phyloP scores from a whole-genome alignment of 495 filamentous ascomycete species.

The Aspergillus cristatus region DNA sequence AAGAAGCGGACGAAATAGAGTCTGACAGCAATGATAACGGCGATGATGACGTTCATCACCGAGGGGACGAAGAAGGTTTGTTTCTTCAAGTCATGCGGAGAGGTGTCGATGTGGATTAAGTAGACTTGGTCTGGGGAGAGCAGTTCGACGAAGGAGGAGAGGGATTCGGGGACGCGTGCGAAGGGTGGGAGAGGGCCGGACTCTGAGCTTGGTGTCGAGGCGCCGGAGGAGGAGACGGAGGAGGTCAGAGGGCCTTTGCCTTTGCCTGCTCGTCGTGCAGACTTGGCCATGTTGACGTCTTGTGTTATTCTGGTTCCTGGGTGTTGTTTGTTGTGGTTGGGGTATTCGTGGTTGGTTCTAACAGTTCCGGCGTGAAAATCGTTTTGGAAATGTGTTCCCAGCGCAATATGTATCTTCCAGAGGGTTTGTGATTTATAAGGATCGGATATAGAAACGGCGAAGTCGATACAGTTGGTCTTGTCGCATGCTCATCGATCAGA shows the following conservation, averaged over 20 bases:
- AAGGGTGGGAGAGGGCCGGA: constrained; percentile 52
- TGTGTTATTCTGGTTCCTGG: constrained; percentile 1
- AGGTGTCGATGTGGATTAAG: constrained; percentile 67
- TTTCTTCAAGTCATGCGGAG: constrained; percentile 54
- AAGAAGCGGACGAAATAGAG: constrained; percentile 50
- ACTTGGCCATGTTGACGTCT: constrained; percentile 34
- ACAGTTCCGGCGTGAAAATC: neutral
- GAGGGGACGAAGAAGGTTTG: constrained; percentile 68
- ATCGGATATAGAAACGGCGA: constrained; percentile 9
- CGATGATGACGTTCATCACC: constrained; percentile 56
- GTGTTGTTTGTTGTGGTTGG: neutral
- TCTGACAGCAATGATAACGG: constrained; percentile 49
- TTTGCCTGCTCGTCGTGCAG: constrained; percentile 24
- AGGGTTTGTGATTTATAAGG: constrained; percentile 1
- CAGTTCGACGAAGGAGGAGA: constrained; percentile 51
- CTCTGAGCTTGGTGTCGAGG: constrained; percentile 29
- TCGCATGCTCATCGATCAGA: constrained; percentile 22
- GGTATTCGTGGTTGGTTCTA: neutral
- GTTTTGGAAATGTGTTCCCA: neutral
- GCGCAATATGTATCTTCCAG: neutral
- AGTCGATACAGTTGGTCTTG: constrained; percentile 17
- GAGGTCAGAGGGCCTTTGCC: constrained; percentile 18
- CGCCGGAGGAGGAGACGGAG: constrained; percentile 18
- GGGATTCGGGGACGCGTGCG: constrained; percentile 43
- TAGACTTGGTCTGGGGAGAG: constrained; percentile 61